phyloP scores from a whole-genome alignment of 2,329 filamentous ascomycete species.

The Sporothrix mexicana region DNA sequence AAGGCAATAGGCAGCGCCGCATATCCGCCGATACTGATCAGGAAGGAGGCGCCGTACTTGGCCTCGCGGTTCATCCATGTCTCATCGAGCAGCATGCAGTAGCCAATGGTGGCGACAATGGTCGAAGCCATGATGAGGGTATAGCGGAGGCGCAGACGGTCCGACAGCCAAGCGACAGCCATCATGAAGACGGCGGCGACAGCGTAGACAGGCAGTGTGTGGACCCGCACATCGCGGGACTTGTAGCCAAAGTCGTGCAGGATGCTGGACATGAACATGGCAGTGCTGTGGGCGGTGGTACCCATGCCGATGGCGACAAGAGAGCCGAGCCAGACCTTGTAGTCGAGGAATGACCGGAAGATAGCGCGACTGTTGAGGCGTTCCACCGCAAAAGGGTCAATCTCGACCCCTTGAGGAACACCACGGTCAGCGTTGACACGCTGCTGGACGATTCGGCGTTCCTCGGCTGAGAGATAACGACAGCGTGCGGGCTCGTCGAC shows the following conservation, averaged over 20 bases:
- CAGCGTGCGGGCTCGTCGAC: slow-evolving; percentile 58
- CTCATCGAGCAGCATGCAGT: slow-evolving; percentile 60
- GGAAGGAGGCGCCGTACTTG: slow-evolving; percentile 62
- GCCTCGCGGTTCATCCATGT: slow-evolving; percentile 51
- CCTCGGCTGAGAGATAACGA: slow-evolving; percentile 52
- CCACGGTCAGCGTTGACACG: slow-evolving; percentile 34
- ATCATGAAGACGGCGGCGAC: slow-evolving; percentile 45
- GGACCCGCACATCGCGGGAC: slow-evolving; percentile 46
- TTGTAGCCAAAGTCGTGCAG: slow-evolving; percentile 47
- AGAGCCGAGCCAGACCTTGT: slow-evolving; percentile 49
- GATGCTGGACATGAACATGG: slow-evolving; percentile 50
- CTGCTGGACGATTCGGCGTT: slow-evolving; percentile 46
- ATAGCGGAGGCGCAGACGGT: slow-evolving; percentile 27
- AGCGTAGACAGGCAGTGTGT: slow-evolving; percentile 48
- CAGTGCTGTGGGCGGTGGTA: slow-evolving; percentile 22
- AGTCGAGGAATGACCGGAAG: slow-evolving; percentile 46
- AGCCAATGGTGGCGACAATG: slow-evolving; percentile 58
- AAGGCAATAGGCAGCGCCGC: slow-evolving; percentile 58
- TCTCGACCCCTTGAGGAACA: neutral
- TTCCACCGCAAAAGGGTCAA: slow-evolving; percentile 38
- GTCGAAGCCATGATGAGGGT: slow-evolving; percentile 56
- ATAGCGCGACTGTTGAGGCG: slow-evolving; percentile 43
- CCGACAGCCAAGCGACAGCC: slow-evolving; percentile 21
- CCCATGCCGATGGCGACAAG: slow-evolving; percentile 23
- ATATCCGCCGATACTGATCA: slow-evolving; percentile 60